These are phyloP conservation scores for Penicillium sp. DNA, from an alignment of 2,329 filamentous ascomycete species.

Conservation along the genomic window DNA sequence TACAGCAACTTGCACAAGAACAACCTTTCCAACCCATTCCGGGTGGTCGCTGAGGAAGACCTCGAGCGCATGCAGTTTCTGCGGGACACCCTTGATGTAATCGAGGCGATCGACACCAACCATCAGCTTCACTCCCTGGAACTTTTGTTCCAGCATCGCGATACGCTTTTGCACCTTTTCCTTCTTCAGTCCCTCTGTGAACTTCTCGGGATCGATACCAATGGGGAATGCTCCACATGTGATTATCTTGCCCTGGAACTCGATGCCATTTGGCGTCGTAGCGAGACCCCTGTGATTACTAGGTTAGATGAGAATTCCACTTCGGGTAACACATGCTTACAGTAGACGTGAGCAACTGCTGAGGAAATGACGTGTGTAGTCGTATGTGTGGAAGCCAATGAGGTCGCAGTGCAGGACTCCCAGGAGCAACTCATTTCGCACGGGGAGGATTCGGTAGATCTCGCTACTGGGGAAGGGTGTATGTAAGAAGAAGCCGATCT, in stretches of 20 bases:
- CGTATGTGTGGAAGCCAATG: constrained; percentile 97
- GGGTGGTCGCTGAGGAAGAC: constrained; percentile 96
- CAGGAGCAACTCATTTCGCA: constrained; percentile 82
- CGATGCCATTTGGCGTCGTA: constrained; percentile 90
- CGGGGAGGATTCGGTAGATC: constrained; percentile 93
- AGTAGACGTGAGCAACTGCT: constrained; percentile 95
- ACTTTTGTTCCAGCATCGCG: constrained; percentile 80
- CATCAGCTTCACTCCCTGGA: constrained; percentile 93
- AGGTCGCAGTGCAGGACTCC: constrained; percentile 92
- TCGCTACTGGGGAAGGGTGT: constrained; percentile 96
- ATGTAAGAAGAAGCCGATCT: constrained; percentile 97
- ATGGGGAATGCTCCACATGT: constrained; percentile 96
- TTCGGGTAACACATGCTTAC: constrained; percentile 47
- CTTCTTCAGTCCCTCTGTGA: constrained; percentile 83
- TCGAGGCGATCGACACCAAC: constrained; percentile 95
- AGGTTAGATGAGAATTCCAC: constrained; percentile 5
- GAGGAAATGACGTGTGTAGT: constrained; percentile 97
- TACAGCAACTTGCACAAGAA: constrained; percentile 93
- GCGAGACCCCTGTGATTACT: constrained; percentile 42
- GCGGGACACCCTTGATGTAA: constrained; percentile 98
- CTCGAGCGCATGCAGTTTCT: constrained; percentile 94
- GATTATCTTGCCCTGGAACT: constrained; percentile 84
- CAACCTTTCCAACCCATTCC: constrained; percentile 97
- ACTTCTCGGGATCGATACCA: constrained; percentile 96
- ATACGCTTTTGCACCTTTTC: constrained; percentile 87